Evolutionary conservation across 2,329 filamentous ascomycete genomes (phyloP).

Genomic region (Ciborinia camelliae): DNA sequence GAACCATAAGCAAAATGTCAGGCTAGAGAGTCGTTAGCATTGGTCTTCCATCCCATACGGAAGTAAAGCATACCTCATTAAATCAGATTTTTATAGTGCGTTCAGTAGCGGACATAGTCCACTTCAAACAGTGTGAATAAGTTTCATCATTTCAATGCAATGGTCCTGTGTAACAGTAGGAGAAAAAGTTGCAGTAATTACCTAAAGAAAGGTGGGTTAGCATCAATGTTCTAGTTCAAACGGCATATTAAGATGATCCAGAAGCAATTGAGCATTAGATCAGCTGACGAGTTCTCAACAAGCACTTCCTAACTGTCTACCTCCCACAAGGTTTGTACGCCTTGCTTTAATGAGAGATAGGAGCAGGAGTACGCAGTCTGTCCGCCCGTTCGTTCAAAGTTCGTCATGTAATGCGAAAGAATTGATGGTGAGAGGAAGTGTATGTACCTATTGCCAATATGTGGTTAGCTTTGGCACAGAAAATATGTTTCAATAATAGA

Average conservation of each 20-base stretch:
- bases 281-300: slow-evolving; percentile 47
- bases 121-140: slow-evolving; percentile 46
- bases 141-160: slow-evolving; percentile 41
- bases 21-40: slow-evolving; percentile 26
- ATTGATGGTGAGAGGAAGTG: slow-evolving; percentile 7
- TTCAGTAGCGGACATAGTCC: slow-evolving; percentile 38
- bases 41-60: neutral
- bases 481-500: neutral
- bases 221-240: slow-evolving; percentile 14
- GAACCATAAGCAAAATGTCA: slow-evolving; percentile 37
- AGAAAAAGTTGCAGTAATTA: slow-evolving; percentile 22
- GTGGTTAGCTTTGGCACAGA: slow-evolving; percentile 17
- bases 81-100: slow-evolving; percentile 44
- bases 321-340: slow-evolving; percentile 42
- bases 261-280: slow-evolving; percentile 34
- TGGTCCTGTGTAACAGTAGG: slow-evolving; percentile 23
- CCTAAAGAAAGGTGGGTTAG: slow-evolving; percentile 26
- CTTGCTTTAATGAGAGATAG: slow-evolving; percentile 39
- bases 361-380: slow-evolving; percentile 41
- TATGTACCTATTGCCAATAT: slow-evolving; percentile 36
- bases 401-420: slow-evolving; percentile 40
- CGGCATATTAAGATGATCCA: slow-evolving; percentile 20
- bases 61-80: slow-evolving; percentile 42
- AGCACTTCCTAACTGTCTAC: slow-evolving; percentile 38
- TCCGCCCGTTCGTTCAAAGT: slow-evolving; percentile 48